These are phyloP conservation scores for Coniferiporia sulphurascens DNA, from an alignment of 1,284 basidiomycete species.

Conservation along the genomic window DNA sequence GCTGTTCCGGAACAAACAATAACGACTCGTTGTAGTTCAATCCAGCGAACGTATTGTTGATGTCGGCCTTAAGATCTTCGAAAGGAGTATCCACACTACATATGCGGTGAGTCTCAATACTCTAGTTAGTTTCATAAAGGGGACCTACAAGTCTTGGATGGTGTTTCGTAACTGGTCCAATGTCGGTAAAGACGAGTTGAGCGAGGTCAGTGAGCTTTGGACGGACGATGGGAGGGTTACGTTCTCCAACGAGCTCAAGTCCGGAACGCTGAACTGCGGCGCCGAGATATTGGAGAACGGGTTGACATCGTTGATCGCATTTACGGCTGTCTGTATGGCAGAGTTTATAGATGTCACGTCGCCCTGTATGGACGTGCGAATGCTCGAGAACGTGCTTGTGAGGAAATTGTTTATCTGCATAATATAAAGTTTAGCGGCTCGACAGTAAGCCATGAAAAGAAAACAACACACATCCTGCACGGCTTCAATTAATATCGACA, in stretches of 20 bases:
- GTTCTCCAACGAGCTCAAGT: conserved; percentile 68
- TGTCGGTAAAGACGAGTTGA: conserved; percentile 82
- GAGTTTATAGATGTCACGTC: conserved; percentile 68
- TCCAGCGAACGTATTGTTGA: conserved; percentile 79
- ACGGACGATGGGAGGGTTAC: conserved; percentile 81
- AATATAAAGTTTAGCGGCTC: conserved; percentile 19
- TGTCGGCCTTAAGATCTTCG: conserved; percentile 77
- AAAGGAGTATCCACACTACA: conserved; percentile 79
- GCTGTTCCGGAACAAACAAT: conserved; percentile 69
- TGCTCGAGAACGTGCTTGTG: conserved; percentile 49
- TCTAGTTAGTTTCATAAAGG: conserved; percentile 13
- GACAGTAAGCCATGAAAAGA: background rate
- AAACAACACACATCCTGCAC: conserved; percentile 66
- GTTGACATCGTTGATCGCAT: conserved; percentile 68
- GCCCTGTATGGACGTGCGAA: conserved; percentile 66
- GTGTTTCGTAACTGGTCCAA: conserved; percentile 70
- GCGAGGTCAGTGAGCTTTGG: conserved; percentile 60
- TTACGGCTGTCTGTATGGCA: conserved; percentile 60
- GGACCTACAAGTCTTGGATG: conserved; percentile 66
- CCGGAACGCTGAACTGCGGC: conserved; percentile 70
- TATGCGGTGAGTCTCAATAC: conserved; percentile 5
- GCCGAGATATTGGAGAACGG: conserved; percentile 60
- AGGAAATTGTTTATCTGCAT: conserved; percentile 67
- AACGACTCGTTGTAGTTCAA: conserved; percentile 64
- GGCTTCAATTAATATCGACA: conserved; percentile 77